Conservation (phyloP, 2,329 filamentous ascomycete genomes). For the Colletotrichum aenigma region DNA sequence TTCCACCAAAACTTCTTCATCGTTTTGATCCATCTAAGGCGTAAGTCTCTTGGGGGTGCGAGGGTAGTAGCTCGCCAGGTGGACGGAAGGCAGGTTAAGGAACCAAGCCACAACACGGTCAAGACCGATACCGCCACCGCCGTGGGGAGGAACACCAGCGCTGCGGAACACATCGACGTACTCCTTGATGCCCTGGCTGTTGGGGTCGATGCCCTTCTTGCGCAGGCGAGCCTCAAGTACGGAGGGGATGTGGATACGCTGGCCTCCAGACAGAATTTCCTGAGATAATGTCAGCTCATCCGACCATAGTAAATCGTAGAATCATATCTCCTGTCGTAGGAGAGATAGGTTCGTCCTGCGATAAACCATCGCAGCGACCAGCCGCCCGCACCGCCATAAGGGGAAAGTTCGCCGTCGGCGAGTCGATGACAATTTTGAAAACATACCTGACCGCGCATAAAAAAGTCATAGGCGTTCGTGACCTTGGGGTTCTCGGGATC, state of each 20-base stretch:
- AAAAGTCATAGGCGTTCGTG: conserved; percentile 79
- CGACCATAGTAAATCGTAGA: background rate
- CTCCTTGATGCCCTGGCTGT: conserved; percentile 78
- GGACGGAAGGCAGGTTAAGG: conserved; percentile 62
- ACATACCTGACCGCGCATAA: conserved; percentile 72
- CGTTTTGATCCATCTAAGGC: conserved; percentile 30
- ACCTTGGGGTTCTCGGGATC: conserved; percentile 69
- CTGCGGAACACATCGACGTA: conserved; percentile 83
- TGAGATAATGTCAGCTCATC: conserved; percentile 38
- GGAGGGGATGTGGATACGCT: conserved; percentile 80
- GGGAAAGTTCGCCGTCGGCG: background rate
- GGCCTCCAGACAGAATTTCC: conserved; percentile 83
- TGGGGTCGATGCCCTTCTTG: conserved; percentile 80
- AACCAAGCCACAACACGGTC: conserved; percentile 81
- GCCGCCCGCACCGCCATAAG: background rate
- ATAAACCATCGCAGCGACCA: background rate
- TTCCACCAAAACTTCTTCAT: background rate
- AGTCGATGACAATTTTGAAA: background rate
- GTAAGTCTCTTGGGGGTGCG: conserved; percentile 64
- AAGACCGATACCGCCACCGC: conserved; percentile 86
- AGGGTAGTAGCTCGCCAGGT: conserved; percentile 62
- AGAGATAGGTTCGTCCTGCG: background rate
- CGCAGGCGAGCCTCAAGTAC: conserved; percentile 80
- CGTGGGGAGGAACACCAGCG: conserved; percentile 88
- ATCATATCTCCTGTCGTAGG: fast-evolving